Conservation (phyloP, 208 protist genomes). For the Leishmania braziliensis region DNA sequence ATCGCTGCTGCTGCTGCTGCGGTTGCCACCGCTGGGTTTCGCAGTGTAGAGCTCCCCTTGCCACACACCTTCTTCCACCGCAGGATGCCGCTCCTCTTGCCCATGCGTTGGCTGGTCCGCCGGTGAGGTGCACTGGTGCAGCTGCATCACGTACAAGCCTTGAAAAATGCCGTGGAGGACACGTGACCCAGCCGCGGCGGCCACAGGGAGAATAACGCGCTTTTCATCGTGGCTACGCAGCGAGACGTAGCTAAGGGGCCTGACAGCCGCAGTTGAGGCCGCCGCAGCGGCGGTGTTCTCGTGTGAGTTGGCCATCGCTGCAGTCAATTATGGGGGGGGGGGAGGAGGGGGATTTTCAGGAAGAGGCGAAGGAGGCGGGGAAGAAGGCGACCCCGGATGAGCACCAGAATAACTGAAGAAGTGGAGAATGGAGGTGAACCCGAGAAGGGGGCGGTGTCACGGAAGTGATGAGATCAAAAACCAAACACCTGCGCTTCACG, state of each 20-base stretch:
- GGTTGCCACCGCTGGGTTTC: not conserved
- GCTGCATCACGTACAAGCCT: slow-evolving; percentile 38
- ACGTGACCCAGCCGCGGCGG: slow-evolving; percentile 49
- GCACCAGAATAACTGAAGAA: not conserved
- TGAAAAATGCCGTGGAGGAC: slow-evolving; percentile 63
- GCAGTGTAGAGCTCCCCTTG: not conserved
- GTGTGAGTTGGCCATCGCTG: slow-evolving; percentile 2
- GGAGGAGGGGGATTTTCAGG: not conserved
- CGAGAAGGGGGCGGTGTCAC: not conserved
- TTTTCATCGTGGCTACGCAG: slow-evolving; percentile 45
- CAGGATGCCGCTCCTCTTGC: not conserved
- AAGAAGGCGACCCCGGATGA: not conserved
- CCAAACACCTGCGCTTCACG: not conserved
- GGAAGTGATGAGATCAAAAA: not conserved
- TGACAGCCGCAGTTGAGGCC: not conserved
- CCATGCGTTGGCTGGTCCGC: not conserved
- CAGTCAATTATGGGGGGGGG: not conserved
- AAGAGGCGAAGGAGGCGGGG: not conserved
- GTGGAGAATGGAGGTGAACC: not conserved
- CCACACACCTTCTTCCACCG: not conserved
- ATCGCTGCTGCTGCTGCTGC: not conserved
- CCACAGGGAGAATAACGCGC: slow-evolving; percentile 61
- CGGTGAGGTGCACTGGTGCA: slow-evolving; percentile 13
- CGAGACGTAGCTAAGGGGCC: slow-evolving; percentile 50
- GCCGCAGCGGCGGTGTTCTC: not conserved